Base-by-base conservation (phyloP, 2,329 filamentous ascomycete species). In the Mariannaea sp. region DNA sequence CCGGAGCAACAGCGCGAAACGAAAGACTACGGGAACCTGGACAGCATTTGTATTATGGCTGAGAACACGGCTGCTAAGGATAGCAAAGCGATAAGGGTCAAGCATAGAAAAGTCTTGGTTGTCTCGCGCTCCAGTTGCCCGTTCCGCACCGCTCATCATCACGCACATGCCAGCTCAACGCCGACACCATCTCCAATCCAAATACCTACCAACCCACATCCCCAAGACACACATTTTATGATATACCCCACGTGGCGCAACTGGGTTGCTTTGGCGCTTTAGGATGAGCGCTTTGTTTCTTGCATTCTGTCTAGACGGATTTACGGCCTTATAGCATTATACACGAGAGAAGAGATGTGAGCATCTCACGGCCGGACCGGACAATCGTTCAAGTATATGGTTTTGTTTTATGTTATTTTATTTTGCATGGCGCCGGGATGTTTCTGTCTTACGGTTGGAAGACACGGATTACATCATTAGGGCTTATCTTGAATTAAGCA, bases 21-120 rank as follows among this genome's bases (percentile, higher is more conserved):
- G 76, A 60, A 83, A 80, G 72, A 87, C 83, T 1, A 81, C 82
- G 56, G 76, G 80, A 56, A 78, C 82, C 32, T 87, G 84, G 83
- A 84, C 80, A 7, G 78, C 77, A 17, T 86, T 87, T 61, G 75
- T 87, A 44, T 74, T 87, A 49, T 87, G 84, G 84, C 67, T 87
- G 20, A 75, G 83, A 55, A 87, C 84, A n/a, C 69, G 73, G 49
- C 62, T 76, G 52, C 66, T 76, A 53, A 75, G 73, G 68, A 61
- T 75, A 52, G 72, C 73, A 44, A 68, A 71, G 62, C 71, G 71
- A 59, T 75, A 74, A 70, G 56, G 62, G 40, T 8, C 22, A 8
- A 8, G 5, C 22, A 61, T 61, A 24, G n/a, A n/a, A n/a, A n/a
- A 17, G 26, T 29, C 16, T 17, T 16, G n/a, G n/a, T 35, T 12